Percentiles rank a stretch among this genome's conserved stretches.
phyloP scores from a whole-genome alignment of 78 protist genomes.

The Anaeramoeba ignava region DNA sequence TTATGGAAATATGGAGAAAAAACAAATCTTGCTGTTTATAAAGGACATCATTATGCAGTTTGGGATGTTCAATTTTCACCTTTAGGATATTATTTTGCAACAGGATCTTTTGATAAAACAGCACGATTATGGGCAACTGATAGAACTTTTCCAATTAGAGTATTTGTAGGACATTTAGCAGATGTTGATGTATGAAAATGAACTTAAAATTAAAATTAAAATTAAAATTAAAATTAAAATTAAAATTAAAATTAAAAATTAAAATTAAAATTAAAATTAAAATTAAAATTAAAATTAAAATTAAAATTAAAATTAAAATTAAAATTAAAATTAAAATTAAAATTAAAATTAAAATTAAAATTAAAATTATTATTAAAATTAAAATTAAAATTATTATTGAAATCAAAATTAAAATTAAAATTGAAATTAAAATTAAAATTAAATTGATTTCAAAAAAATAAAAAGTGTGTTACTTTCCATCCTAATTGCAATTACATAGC shows the following conservation, averaged over 20 bases:
- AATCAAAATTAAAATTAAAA: not conserved
- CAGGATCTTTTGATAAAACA: slow-evolving; percentile 69
- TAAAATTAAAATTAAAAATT: too few relatives aligned
- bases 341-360: too few relatives aligned
- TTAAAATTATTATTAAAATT: too few relatives aligned
- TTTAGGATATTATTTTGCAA: slow-evolving; percentile 66
- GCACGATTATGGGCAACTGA: slow-evolving; percentile 80
- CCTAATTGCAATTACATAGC: slow-evolving; percentile 74
- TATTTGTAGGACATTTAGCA: slow-evolving; percentile 68
- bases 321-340: too few relatives aligned
- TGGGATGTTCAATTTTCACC: slow-evolving; percentile 71
- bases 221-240: too few relatives aligned
- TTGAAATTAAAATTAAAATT: too few relatives aligned
- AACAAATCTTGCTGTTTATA: slow-evolving; percentile 55
- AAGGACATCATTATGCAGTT: slow-evolving; percentile 76
- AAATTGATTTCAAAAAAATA: not conserved
- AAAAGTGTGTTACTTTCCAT: slow-evolving; percentile 63
- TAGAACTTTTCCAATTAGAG: slow-evolving; percentile 45
- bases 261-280: too few relatives aligned
- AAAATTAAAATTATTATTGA: not conserved
- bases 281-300: too few relatives aligned
- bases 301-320: too few relatives aligned
- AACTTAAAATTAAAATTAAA: too few relatives aligned
- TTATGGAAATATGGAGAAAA: slow-evolving; percentile 56
- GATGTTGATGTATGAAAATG: slow-evolving; percentile 72